Conservation (phyloP, 345 rosid genomes). For the Dimocarpus longan region DNA sequence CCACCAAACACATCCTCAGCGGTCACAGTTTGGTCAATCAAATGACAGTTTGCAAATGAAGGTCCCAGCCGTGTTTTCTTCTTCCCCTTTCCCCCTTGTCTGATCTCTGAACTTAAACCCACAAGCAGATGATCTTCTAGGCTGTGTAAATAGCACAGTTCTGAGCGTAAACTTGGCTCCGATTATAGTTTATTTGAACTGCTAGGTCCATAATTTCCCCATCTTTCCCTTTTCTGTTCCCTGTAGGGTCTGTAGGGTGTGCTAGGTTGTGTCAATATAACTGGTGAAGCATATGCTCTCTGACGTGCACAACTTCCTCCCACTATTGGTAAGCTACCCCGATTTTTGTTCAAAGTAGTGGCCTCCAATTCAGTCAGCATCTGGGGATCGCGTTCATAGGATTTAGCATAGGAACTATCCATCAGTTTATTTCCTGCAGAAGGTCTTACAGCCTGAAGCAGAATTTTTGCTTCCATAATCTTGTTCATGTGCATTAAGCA, state of each 20-base stretch:
- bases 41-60: constrained; percentile 7
- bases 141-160: constrained; percentile 40
- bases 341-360: constrained; percentile 27
- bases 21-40: constrained; percentile 13
- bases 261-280: constrained; percentile 14
- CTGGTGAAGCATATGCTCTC: constrained; percentile 27
- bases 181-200: neutral
- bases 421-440: constrained; percentile 36
- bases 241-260: neutral
- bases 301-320: neutral
- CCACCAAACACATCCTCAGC: neutral
- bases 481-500: constrained; percentile 74
- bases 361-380: constrained; percentile 50
- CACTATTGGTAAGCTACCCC: neutral
- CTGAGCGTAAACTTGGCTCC: neutral
- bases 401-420: constrained; percentile 65
- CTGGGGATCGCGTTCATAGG: constrained; percentile 61
- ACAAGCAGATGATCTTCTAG: constrained; percentile 22
- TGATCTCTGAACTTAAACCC: constrained; percentile 15
- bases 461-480: constrained; percentile 63
- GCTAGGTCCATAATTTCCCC: constrained; percentile 6
- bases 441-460: constrained; percentile 52
- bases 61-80: constrained; percentile 20
- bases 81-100: constrained; percentile 27
- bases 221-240: neutral